Evolutionary conservation across 306 rosid genomes (phyloP).

Genomic region (Quercus alba): DNA sequence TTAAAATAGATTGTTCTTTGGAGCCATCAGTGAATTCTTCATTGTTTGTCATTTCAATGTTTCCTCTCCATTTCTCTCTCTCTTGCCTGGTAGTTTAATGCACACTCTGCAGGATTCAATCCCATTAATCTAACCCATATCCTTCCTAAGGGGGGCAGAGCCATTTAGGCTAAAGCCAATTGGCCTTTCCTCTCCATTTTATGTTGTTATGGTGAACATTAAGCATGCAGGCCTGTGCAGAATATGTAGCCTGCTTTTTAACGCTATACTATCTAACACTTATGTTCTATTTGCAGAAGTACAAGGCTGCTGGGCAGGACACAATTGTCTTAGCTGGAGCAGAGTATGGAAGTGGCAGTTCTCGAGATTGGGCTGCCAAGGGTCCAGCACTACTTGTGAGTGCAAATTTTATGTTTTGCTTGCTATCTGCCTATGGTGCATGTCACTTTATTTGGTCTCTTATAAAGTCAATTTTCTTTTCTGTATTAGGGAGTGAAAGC

Average conservation of each 20-base stretch:
- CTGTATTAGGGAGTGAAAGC: slow-evolving; percentile 38
- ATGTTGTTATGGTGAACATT: not conserved
- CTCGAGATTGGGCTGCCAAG: slow-evolving; percentile 50
- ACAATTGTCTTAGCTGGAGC: slow-evolving; percentile 41
- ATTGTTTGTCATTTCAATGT: too few species aligned
- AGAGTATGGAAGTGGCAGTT: slow-evolving; percentile 46
- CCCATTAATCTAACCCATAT: too few species aligned
- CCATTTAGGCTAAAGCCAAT: too few species aligned
- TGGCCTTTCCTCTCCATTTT: not conserved
- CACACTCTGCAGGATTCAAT: too few species aligned
- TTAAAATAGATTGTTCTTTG: too few species aligned
- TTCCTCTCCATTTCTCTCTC: too few species aligned
- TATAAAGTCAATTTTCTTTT: not conserved
- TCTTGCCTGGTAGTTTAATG: too few species aligned
- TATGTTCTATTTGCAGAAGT: slow-evolving; percentile 22
- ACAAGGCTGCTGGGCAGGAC: slow-evolving; percentile 31
- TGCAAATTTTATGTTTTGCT: not conserved
- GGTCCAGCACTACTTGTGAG: slow-evolving; percentile 44
- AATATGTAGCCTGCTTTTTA: not conserved
- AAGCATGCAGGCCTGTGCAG: not conserved
- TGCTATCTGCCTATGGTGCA: not conserved
- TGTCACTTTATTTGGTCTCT: not conserved
- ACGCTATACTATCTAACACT: not conserved
- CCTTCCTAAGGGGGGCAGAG: too few species aligned
- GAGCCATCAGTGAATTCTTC: too few species aligned